Base-by-base conservation (phyloP, 495 filamentous ascomycete genomes). In the Ramalina peruviana region DNA sequence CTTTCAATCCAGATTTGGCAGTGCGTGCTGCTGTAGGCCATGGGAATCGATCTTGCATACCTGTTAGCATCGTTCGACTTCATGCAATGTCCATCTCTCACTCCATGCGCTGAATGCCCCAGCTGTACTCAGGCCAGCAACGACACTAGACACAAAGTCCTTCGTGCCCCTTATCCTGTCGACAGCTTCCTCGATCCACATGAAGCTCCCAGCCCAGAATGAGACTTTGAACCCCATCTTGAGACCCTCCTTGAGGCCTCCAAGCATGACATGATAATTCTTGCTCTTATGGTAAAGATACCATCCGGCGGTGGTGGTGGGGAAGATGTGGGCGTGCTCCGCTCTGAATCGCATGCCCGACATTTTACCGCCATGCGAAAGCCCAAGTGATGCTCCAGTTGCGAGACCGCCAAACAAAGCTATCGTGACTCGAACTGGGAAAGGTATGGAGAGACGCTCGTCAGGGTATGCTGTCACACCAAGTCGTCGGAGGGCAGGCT, bases 201-300 rank as follows among this genome's bases (percentile, higher is more conserved):
- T 77, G 72, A 94, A 79, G 57, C 79, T 60, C 53, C 71, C 66
- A 47, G 75, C 70, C 83, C 86, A 78, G 44, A 78, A 66, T 15
- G 72, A 74, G 13, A 94, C 61, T 58, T 75, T 82, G n/a, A 65
- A 60, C 4, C 84, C 90, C 75, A 88, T 82, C 57, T 76, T 81
- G 38, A 85, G 47, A 0, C 86, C 93, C 60, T 88, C 86, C 54
- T 74, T 76, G 12, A 89, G 64, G 0, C 82, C 92, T 3, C 84
- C 86, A 11, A 81, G 72, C 43, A 82, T 74, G 6, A 81, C 67
- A 50, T 85, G 76, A 67, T 97, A 96, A 62, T 95, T 96, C 67
- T 97, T 97, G 58, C 78, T 86, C 66, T 95, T 96, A 66, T 97
- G 93, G 62, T 98, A 98, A 25, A 96, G 77, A 61, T 87, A 98